Evolutionary conservation across 208 protist species (phyloP), one percentile per base, ranked within the genome.

Genomic region (Polymyxa betae): DNA sequence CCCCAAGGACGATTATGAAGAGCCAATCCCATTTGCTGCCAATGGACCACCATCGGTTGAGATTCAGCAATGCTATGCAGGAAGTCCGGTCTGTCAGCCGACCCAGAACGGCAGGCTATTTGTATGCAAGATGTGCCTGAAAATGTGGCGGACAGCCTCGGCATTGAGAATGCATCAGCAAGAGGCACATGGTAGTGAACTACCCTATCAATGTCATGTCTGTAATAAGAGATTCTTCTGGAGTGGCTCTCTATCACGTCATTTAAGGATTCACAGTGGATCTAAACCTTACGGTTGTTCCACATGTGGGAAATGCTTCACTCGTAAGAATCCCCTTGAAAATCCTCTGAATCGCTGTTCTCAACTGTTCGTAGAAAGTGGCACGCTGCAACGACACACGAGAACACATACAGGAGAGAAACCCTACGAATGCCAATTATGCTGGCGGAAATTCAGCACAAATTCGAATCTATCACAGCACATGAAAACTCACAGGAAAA

Each of bases 401-500:
- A 77, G 49, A 29, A 72, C 46, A 1, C 49, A 60, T 77, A 89
- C 88, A 89, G 88, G 88, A 77, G 88, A 89, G 54, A 89, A 89
- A 44, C 88, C 88, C 5, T 89, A 89, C n/a, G 46, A 60, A 44
- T 89, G 88, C n/a, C 29, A 89, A 60, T 72, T 60, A 38, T 89
- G 88, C n/a, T 72, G 54, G 49, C 5, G 54, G 32, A 89, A 72
- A 44, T 89, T 89, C 72, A 82, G 72, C 35, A 82, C 72, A 43
- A 82, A 82, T 82, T 82, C 72, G 16, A 82, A 82, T n/a, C 72
- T 82, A 82, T 82, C 72, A 20, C 72, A 82, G n/a, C 72, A 82
- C n/a, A 82, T 82, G 72, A 82, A 82, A n/a, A 82, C 72, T 35
- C 72, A 82, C 35, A 5, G 72, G 16, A 82, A 82, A 43, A 82